Evolutionary conservation across 1,284 basidiomycete species (phyloP).

Genomic region (Trichosporon sp.): DNA sequence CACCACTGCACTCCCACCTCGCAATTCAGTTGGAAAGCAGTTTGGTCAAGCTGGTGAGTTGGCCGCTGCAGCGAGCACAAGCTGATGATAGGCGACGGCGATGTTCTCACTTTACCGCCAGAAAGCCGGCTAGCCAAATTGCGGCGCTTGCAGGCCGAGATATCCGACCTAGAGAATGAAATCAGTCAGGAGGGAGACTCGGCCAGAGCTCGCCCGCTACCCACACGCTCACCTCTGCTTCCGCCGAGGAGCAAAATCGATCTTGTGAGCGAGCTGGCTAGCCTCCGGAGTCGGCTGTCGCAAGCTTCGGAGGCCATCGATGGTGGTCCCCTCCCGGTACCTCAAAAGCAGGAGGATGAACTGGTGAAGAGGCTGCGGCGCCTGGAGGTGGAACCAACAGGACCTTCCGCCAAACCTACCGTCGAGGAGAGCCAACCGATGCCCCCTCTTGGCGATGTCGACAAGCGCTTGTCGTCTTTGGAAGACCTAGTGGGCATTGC

Average conservation of each 20-base stretch:
- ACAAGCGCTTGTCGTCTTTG: constrained; percentile 68
- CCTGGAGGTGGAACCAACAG: neutral
- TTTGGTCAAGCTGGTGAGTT: neutral
- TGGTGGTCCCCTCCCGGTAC: neutral
- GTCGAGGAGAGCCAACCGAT: neutral
- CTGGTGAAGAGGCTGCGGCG: neutral
- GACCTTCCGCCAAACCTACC: neutral
- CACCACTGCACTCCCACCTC: constrained; percentile 6
- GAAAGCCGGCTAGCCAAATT: constrained; percentile 36
- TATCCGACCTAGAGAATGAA: constrained; percentile 50
- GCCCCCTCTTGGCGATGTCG: constrained; percentile 36
- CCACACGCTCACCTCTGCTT: constrained; percentile 22
- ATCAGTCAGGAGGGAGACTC: constrained; percentile 18
- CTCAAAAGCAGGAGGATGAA: neutral
- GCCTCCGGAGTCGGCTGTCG: constrained; percentile 9
- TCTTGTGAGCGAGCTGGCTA: constrained; percentile 31
- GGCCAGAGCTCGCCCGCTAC: neutral
- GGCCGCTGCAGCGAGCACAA: neutral
- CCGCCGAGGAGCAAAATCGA: constrained; percentile 28
- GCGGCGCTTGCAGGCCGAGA: constrained; percentile 48
- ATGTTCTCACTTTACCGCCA: neutral
- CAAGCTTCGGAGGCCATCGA: neutral
- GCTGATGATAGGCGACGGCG: neutral
- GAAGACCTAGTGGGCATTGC: constrained; percentile 66
- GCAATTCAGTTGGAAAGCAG: neutral